Conservation (phyloP, 805 yeast species). For the Cyberlindnera xylosilytica region DNA sequence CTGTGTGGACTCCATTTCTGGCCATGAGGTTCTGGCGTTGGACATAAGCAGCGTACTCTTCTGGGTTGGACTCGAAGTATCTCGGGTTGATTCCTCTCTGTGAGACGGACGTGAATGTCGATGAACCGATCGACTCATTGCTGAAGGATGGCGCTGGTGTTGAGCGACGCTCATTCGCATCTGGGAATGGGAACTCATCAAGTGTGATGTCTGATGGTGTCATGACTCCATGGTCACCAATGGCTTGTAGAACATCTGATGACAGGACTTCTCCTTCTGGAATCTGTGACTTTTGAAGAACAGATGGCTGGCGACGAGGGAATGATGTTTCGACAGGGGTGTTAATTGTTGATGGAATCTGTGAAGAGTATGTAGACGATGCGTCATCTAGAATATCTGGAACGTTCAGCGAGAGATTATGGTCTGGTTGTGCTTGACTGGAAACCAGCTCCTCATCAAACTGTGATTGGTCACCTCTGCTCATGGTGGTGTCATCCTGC, state of each 20-base stretch:
- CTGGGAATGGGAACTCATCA: conserved; percentile 22
- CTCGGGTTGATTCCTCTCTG: conserved; percentile 70
- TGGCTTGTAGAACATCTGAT: conserved; percentile 1
- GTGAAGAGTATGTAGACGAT: conserved; percentile 26
- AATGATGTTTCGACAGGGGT: conserved; percentile 17
- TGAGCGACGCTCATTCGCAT: conserved; percentile 24
- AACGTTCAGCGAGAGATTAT: not conserved
- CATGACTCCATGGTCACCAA: conserved; percentile 2
- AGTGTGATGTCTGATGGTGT: conserved; percentile 8
- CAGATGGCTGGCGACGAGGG: conserved; percentile 16
- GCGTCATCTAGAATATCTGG: conserved; percentile 16
- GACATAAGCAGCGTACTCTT: conserved; percentile 16
- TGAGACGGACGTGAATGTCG: conserved; percentile 74
- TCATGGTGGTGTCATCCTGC: not conserved
- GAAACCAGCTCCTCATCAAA: too few relatives aligned
- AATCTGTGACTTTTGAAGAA: conserved; percentile 13
- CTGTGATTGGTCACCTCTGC: not conserved
- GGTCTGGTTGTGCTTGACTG: too few relatives aligned
- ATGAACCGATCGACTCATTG: conserved; percentile 33
- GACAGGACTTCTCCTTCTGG: conserved; percentile 13
- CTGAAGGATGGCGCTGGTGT: conserved; percentile 32
- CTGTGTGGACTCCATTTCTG: not conserved
- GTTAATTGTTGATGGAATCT: conserved; percentile 16
- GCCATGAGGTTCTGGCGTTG: conserved; percentile 6
- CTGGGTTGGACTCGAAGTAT: conserved; percentile 35